These are phyloP conservation scores for Podospora pseudoanserina DNA, from an alignment of 495 filamentous ascomycete genomes.

Conservation along the genomic window DNA sequence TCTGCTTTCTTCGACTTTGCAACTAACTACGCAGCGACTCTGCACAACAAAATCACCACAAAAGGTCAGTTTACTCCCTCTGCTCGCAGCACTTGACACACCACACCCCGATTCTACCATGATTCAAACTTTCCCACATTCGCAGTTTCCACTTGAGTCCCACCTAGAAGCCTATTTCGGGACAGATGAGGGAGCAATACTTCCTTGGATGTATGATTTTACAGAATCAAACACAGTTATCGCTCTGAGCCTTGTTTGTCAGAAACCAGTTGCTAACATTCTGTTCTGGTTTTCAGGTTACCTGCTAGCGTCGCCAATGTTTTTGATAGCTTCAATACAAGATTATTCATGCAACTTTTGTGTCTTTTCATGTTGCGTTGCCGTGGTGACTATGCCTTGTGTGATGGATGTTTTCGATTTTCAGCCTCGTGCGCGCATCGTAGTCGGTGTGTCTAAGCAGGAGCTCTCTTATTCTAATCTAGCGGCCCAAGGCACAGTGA, in stretches of 20 bases:
- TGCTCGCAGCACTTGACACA: conserved; percentile 27
- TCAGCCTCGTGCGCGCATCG: not conserved
- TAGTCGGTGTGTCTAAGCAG: not conserved
- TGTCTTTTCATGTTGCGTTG: not conserved
- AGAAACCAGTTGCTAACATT: not conserved
- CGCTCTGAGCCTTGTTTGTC: conserved; percentile 4
- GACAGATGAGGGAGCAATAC: conserved; percentile 52
- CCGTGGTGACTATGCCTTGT: not conserved
- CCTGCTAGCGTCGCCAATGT: not conserved
- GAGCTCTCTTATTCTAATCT: no score
- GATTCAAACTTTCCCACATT: conserved; percentile 55
- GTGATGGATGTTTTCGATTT: not conserved
- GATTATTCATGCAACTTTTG: not conserved
- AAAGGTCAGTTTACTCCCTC: conserved; percentile 25
- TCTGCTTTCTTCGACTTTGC: not conserved
- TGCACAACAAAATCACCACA: not conserved
- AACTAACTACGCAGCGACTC: conserved; percentile 12
- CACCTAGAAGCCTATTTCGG: conserved; percentile 49
- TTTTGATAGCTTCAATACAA: not conserved
- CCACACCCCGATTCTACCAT: conserved; percentile 35
- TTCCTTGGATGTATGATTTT: conserved; percentile 66
- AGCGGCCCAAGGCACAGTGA: no score
- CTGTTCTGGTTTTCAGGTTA: conserved; percentile 10
- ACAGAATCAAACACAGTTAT: conserved; percentile 19
- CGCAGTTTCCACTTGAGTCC: conserved; percentile 69